Evolutionary conservation across 139 green algal genomes (phyloP), one percentile per base, ranked within the genome.

Genomic region (Yamagishiella unicocca): DNA sequence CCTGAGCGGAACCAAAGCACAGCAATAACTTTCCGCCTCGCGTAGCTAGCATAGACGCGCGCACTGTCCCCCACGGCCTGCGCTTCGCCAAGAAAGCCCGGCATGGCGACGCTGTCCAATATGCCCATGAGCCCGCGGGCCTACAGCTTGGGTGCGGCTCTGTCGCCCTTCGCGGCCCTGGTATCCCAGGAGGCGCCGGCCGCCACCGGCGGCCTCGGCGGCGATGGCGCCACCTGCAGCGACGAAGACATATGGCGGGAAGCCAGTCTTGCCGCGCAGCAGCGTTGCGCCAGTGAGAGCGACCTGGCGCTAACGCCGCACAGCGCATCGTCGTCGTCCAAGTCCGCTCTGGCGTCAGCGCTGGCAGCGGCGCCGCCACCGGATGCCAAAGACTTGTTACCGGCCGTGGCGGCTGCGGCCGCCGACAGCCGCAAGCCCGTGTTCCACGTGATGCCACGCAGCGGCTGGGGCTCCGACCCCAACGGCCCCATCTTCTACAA

Each of bases 401-500:
- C 31, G 66, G 33, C 14, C 21, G 55, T 29, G 66, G 9, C 33
- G 35, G 42, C 46, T 1, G 40, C 74, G n/a, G 74, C 80, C 22
- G 64, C 61, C 45, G 90, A 93, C 78, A 85, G 61, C 27, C 46
- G 90, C 38, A 85, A 91, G 54, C 94, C 94, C 0, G 61, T 86
- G 22, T 96, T 90, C 82, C 94, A 96, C 53, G 70, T 95, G 4
- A 93, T 93, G 78, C 87, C 94, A 12, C 40, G 50, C 31, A 72
- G 40, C 3, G 94, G 94, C 22, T 96, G 94, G 94, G 81, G 94
- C 31, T 96, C 95, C 76, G 95, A 97, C 76, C 95, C 95, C 25
- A 96, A 96, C 66, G 95, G 93, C 17, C 93, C 93, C 38, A 92
- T 94, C 66, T 92, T 78, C 66, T 93, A 90, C 42, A 78, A 87